Percentiles rank a stretch among this genome's conserved stretches.
Evolutionary conservation across 1,284 basidiomycete species (phyloP).

Genomic region (Pascua sp.): DNA sequence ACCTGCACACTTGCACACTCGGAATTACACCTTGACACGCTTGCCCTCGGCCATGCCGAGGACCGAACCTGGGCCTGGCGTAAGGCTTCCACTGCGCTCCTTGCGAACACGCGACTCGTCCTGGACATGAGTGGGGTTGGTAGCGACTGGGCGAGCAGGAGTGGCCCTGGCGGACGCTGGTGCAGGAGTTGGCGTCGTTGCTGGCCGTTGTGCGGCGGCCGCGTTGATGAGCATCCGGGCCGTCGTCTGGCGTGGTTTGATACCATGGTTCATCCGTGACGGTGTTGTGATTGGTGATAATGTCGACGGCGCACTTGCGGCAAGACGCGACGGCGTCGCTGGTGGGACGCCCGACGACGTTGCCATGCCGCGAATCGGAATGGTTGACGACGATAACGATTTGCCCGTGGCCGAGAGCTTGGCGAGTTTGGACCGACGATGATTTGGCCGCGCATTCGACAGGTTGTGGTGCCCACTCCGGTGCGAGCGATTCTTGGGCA

Average conservation of each 20-base stretch:
- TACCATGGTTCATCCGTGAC: conserved; percentile 38
- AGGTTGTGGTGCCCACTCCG: conserved; percentile 18
- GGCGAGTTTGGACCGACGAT: conserved; percentile 24
- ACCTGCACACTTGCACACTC: neutral
- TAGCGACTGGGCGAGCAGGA: neutral
- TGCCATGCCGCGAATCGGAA: conserved; percentile 39
- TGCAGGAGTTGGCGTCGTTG: conserved; percentile 1
- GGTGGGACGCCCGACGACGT: conserved; percentile 5
- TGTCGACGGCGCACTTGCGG: conserved; percentile 22
- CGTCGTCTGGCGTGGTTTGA: conserved; percentile 39
- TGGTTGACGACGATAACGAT: conserved; percentile 29
- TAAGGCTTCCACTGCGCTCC: conserved; percentile 37
- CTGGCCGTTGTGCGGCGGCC: conserved; percentile 2
- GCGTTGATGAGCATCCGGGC: conserved; percentile 38
- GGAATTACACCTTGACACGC: conserved; percentile 30
- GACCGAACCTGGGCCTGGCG: conserved; percentile 22
- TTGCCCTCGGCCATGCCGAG: conserved; percentile 27
- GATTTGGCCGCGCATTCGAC: conserved; percentile 20
- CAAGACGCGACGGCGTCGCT: conserved; percentile 17
- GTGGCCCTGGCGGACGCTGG: conserved; percentile 4
- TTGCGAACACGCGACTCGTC: conserved; percentile 19
- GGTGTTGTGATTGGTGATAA: conserved; percentile 16
- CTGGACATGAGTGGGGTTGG: no score
- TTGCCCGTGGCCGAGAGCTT: conserved; percentile 12
- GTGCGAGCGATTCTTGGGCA: conserved; percentile 12